Evolutionary conservation across 768 basidiomycete genomes (phyloP), one percentile per base, ranked within the genome.

Genomic region (Phanerodontia chrysosporium): DNA sequence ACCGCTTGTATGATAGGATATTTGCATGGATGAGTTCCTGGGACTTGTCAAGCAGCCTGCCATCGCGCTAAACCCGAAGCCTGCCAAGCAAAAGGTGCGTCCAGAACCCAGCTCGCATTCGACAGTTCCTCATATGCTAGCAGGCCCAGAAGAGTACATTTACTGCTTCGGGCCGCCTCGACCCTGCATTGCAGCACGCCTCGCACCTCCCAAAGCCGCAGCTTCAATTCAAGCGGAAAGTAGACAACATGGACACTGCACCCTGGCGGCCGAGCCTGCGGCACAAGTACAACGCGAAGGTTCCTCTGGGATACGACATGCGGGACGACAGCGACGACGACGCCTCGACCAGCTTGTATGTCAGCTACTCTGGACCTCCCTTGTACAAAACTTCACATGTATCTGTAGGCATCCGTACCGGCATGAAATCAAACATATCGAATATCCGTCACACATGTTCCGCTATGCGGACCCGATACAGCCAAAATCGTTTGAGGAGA

Each of bases 121-220:
- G 13, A 5, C 24, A 13, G 2, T 32, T 24, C 13, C 24, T 42
- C 18, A 42, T 45, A 16, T 22, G 27, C 1, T 36, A 28, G 24
- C 25, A 60, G 55, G n/a, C 39, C 13, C 46, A 22, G 28, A 61
- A 61, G 51, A 48, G 29, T 12, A 57, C 24, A 46, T 24, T 42
- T 18, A 49, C 52, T 10, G 30, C 70, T 1, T 75, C 72, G 49
- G 81, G 83, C 3, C 78, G 78, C 29, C 67, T 84, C 3, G 83
- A 86, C 60, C 80, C 85, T 2, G 79, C 80, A 6, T 70, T 95
- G 10, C 84, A 89, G 58, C 90, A 95, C 67, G 90, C 90, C 5
- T 78, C 86, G 4, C 74, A 87, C 65, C 73, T 97, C 28, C 71
- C 80, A 1, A 97, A 97, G 72, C 95, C 96, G 0, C 96, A 99